These are phyloP conservation scores for Phoenix roebelenii DNA, from an alignment of 176 grass and related monocot genomes.

Conservation along the genomic window DNA sequence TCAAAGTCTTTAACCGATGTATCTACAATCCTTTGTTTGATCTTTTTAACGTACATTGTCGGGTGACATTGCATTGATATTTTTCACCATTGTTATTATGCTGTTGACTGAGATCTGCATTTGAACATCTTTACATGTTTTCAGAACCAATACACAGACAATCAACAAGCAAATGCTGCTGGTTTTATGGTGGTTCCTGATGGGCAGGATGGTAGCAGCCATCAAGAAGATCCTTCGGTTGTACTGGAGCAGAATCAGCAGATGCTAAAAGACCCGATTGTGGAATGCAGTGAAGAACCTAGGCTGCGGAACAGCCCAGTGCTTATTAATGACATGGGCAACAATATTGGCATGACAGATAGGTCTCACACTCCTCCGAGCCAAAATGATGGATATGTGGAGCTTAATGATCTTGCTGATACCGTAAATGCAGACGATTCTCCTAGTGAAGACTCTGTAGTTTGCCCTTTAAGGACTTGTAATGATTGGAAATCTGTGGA, in stretches of 20 bases:
- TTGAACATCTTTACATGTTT: too few species aligned
- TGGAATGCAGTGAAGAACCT: not conserved
- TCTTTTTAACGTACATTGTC: too few species aligned
- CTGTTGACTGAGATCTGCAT: too few species aligned
- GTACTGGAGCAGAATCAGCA: slow-evolving; percentile 2
- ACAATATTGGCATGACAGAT: not conserved
- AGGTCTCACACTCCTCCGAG: not conserved
- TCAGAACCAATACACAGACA: slow-evolving; percentile 18
- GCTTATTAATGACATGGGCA: not conserved
- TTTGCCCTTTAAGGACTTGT: slow-evolving; percentile 2
- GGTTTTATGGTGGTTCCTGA: slow-evolving; percentile 23
- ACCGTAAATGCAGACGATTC: not conserved
- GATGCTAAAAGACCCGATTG: not conserved
- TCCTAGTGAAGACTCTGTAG: not conserved
- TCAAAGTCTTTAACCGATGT: too few species aligned
- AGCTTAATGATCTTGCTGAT: slow-evolving; percentile 11
- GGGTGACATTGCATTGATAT: too few species aligned
- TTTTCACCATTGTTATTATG: too few species aligned
- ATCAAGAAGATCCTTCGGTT: not conserved
- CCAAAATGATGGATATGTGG: slow-evolving; percentile 14
- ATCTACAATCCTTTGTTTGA: too few species aligned
- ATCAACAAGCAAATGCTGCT: slow-evolving; percentile 27
- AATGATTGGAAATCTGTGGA: not conserved
- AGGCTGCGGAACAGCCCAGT: not conserved
- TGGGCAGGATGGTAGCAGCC: slow-evolving; percentile 21